Base-by-base conservation (phyloP, 1,139 yeast genomes). In the Nematodospora anomalae region DNA sequence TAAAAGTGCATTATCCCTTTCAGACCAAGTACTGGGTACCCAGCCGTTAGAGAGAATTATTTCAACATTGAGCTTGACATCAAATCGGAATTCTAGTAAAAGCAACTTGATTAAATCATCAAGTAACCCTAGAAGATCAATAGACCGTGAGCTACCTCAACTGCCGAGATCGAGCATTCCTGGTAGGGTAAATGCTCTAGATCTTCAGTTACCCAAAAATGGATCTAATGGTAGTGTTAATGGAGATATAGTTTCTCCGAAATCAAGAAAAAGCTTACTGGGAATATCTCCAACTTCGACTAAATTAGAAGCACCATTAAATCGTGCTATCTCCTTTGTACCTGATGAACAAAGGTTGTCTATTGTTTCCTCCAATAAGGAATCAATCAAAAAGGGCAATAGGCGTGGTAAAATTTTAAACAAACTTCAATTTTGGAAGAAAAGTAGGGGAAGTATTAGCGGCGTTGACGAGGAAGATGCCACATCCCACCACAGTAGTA, bases 341-440 rank as follows among this genome's bases (percentile, higher is more conserved):
- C 63, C 69, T 1, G 63, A 60, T 28, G 63, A 58, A 4, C 40
- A 64, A 35, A 38, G 53, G 39, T 30, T 26, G 7, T 46, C 50
- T 1, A 28, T 20, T 33, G 43, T 47, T 2, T 44, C 55, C 4
- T 38, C 49, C 3, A 16, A 41, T 35, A 32, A 38, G 36, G 37
- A 46, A 32, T 32, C 51, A 30, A 16, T 38, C 13, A 29, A 44
- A 37, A 40, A 46, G 43, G 37, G 52, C 45, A 44, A 50, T 47
- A 53, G 49, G 35, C 56, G 59, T 30, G 53, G 50, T 10, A 61
- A 57, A 33, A 45, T 71, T 14, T 46, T 68, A 18, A 59, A 57
- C 35, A 67, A 58, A 42, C 55, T 71, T 15, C 72, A 64, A 49
- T 71, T 71, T 50, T 71, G 76, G 76, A 71, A 65, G 37, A 58